phyloP scores from a whole-genome alignment of 169 alveolate species.

The Cryptosporidium muris region DNA sequence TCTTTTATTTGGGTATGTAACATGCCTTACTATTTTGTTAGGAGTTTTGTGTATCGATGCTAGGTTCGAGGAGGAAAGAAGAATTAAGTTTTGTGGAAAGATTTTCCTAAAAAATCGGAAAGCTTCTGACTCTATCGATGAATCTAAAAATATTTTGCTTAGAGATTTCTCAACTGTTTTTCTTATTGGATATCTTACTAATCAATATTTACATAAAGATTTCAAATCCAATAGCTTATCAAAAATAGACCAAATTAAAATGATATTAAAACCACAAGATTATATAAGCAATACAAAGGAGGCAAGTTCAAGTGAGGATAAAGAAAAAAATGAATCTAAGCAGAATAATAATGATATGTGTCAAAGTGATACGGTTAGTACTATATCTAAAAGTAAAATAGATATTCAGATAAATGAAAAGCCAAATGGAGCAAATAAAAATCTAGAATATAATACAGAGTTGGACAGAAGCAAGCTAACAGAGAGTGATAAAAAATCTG shows the following conservation, averaged over 20 bases:
- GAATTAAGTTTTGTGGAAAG: conserved; percentile 44
- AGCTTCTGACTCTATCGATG: conserved; percentile 45
- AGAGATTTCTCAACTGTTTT: conserved; percentile 61
- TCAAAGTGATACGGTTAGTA: too few relatives aligned
- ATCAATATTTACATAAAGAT: conserved; percentile 1
- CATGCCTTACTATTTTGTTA: conserved; percentile 79
- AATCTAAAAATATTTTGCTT: conserved; percentile 14
- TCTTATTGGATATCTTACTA: conserved; percentile 32
- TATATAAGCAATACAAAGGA: too few relatives aligned
- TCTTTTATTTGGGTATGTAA: conserved; percentile 79
- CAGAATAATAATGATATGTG: too few relatives aligned
- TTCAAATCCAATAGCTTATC: too few relatives aligned
- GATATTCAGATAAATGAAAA: too few relatives aligned
- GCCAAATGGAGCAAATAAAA: too few relatives aligned
- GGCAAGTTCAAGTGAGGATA: too few relatives aligned
- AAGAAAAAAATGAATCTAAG: too few relatives aligned
- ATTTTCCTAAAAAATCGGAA: conserved; percentile 37
- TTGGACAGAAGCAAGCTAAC: conserved; percentile 7
- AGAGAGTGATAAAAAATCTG: not conserved
- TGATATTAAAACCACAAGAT: too few relatives aligned
- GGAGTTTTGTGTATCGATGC: conserved; percentile 82
- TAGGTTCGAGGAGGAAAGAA: conserved; percentile 71
- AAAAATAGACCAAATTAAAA: too few relatives aligned
- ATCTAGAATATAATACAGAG: not conserved
- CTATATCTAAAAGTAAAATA: too few relatives aligned